Conservation (phyloP, 768 basidiomycete genomes). For the Russula dissimulans region DNA sequence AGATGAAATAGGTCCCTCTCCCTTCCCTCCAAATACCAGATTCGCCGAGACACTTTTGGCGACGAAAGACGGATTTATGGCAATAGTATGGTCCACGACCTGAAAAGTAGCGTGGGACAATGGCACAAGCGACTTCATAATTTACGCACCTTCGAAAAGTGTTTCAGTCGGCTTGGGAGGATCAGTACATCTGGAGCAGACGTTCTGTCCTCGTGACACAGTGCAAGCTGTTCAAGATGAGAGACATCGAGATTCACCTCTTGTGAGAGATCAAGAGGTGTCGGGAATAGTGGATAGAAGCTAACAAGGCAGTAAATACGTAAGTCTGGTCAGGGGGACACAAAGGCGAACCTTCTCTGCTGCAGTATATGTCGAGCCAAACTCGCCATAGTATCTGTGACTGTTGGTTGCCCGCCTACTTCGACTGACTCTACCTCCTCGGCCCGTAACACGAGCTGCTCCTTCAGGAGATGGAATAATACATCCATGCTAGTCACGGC, state of each 20-base stretch:
- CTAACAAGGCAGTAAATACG: constrained; percentile 32
- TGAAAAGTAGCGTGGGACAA: neutral
- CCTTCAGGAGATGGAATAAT: constrained; percentile 80
- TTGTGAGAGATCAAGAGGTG: constrained; percentile 57
- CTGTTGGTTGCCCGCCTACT: constrained; percentile 32
- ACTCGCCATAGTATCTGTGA: constrained; percentile 69
- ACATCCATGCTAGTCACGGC: constrained; percentile 78
- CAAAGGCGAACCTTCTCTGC: constrained; percentile 62
- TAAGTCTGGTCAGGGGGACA: neutral
- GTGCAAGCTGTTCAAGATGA: constrained; percentile 47
- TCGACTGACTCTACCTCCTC: constrained; percentile 47
- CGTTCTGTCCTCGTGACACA: constrained; percentile 26
- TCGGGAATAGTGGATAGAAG: constrained; percentile 93
- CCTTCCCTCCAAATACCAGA: constrained; percentile 25
- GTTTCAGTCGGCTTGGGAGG: constrained; percentile 79
- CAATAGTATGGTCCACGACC: constrained; percentile 66
- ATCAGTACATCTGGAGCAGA: constrained; percentile 77
- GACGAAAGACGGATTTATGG: constrained; percentile 83
- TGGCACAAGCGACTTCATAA: constrained; percentile 40
- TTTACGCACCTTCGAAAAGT: constrained; percentile 71
- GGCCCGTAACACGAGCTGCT: constrained; percentile 65
- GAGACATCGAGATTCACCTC: constrained; percentile 89
- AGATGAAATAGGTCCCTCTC: constrained; percentile 1
- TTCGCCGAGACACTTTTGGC: constrained; percentile 49
- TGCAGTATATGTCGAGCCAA: constrained; percentile 73